Evolutionary conservation across 169 alveolate species (phyloP).

Genomic region (Toxoplasma gondii): DNA sequence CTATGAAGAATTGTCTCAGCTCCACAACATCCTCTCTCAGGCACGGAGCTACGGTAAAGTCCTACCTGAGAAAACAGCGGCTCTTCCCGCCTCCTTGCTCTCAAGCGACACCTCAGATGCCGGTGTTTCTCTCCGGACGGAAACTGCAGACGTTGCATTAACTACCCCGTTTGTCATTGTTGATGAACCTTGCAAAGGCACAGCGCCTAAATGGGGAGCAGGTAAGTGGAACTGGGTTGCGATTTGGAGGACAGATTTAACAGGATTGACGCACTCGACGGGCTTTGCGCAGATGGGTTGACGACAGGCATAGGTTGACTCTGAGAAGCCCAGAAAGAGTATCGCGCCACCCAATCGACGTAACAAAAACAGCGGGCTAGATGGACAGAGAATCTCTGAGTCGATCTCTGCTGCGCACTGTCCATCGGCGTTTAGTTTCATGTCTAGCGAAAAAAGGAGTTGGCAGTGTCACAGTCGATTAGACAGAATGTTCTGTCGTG

Average conservation of each 20-base stretch:
- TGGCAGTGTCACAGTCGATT: too few relatives aligned
- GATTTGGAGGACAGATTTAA: not conserved
- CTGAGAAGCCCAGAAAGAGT: not conserved
- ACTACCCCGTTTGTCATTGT: slow-evolving; percentile 45
- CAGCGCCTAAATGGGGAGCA: slow-evolving; percentile 66
- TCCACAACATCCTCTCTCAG: slow-evolving; percentile 22
- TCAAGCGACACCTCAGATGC: not conserved
- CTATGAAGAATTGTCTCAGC: slow-evolving; percentile 46
- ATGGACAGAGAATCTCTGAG: too few relatives aligned
- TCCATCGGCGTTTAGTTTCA: too few relatives aligned
- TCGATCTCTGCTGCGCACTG: too few relatives aligned
- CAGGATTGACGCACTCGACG: not conserved
- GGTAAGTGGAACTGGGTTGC: not conserved
- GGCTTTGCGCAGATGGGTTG: not conserved
- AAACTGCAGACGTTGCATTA: not conserved
- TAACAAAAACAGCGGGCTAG: too few relatives aligned
- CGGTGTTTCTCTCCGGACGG: not conserved
- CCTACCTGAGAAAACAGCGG: not conserved
- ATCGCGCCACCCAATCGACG: too few relatives aligned
- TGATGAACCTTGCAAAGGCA: slow-evolving; percentile 70
- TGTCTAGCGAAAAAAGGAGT: too few relatives aligned
- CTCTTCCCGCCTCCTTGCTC: not conserved
- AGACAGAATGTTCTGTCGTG: too few relatives aligned
- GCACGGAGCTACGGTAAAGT: not conserved
- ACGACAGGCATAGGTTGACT: not conserved